These are phyloP conservation scores for Rhynchospora breviuscula DNA, from an alignment of 176 grass and related monocot genomes.

Conservation along the genomic window DNA sequence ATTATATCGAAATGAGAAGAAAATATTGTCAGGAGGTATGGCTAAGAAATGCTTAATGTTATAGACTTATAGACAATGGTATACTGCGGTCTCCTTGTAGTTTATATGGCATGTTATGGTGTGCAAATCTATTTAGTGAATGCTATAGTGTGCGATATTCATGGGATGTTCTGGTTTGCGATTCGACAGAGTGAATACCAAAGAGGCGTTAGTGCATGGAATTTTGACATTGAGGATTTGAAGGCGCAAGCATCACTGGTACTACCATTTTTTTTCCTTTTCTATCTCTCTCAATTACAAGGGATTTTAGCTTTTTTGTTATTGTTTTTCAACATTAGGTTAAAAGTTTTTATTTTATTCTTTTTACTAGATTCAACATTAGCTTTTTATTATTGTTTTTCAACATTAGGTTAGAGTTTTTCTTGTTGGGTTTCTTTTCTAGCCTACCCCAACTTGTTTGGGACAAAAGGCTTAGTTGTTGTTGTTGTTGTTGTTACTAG, in stretches of 20 bases:
- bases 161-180: slow-evolving; percentile 16
- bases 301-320: background rate
- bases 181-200: slow-evolving; percentile 90
- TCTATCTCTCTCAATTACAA: background rate
- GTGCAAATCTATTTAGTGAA: background rate
- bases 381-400: no score
- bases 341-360: slow-evolving; percentile 13
- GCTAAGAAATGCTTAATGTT: background rate
- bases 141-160: slow-evolving; percentile 11
- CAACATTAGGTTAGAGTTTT: no score
- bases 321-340: slow-evolving; percentile 3
- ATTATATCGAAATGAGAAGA: slow-evolving; percentile 2
- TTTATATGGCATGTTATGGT: slow-evolving; percentile 7
- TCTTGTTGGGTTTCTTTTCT: no score
- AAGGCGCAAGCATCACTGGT: slow-evolving; percentile 98
- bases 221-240: slow-evolving; percentile 98
- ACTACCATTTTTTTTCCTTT: background rate
- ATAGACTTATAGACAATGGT: background rate
- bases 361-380: slow-evolving; percentile 26
- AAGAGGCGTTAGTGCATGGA: slow-evolving; percentile 98
- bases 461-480: no score
- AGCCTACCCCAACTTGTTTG: no score
- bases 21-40: background rate
- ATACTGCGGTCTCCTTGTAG: background rate
- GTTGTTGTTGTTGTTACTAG: no score